Evolutionary conservation across 2,329 filamentous ascomycete genomes (phyloP).

Genomic region (Trematosphaeria pertusa): DNA sequence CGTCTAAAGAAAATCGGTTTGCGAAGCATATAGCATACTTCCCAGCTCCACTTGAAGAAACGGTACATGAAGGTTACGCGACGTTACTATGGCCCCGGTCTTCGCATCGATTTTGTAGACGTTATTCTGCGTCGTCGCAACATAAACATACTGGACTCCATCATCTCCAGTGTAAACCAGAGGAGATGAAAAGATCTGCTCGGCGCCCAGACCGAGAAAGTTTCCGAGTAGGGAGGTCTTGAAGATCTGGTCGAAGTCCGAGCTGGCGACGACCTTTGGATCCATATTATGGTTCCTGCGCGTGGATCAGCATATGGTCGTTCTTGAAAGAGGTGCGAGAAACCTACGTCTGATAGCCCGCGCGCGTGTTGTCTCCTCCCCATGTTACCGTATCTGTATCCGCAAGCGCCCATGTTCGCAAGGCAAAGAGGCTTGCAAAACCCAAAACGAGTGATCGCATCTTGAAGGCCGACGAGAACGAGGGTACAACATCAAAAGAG

Average conservation of each 20-base stretch:
- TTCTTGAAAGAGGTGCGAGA: conserved; percentile 15
- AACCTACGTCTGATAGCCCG: conserved; percentile 61
- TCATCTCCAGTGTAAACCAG: conserved; percentile 60
- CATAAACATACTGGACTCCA: conserved; percentile 61
- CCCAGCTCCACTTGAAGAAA: conserved; percentile 56
- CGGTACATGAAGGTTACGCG: conserved; percentile 58
- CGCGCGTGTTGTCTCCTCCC: conserved; percentile 63
- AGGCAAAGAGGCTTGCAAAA: no score
- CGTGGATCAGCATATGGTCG: conserved; percentile 1
- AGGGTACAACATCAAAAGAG: no score
- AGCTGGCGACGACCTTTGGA: conserved; percentile 62
- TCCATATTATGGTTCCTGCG: conserved; percentile 67
- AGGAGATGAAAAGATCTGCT: conserved; percentile 62
- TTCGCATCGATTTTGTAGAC: conserved; percentile 64
- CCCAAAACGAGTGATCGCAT: no score
- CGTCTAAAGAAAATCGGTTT: not conserved
- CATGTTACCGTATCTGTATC: conserved; percentile 65
- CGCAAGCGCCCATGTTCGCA: not conserved
- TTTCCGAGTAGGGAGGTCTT: conserved; percentile 59
- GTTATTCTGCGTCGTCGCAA: conserved; percentile 66
- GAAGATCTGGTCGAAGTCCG: conserved; percentile 64
- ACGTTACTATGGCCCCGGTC: conserved; percentile 59
- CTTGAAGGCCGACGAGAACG: no score
- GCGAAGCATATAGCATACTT: conserved; percentile 37
- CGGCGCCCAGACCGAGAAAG: conserved; percentile 55